A percentile compares a stretch with the other conserved stretches of the same genome.
These are phyloP conservation scores for Hyaloscypha variabilis DNA, from an alignment of 495 filamentous ascomycete genomes.

Conservation along the genomic window DNA sequence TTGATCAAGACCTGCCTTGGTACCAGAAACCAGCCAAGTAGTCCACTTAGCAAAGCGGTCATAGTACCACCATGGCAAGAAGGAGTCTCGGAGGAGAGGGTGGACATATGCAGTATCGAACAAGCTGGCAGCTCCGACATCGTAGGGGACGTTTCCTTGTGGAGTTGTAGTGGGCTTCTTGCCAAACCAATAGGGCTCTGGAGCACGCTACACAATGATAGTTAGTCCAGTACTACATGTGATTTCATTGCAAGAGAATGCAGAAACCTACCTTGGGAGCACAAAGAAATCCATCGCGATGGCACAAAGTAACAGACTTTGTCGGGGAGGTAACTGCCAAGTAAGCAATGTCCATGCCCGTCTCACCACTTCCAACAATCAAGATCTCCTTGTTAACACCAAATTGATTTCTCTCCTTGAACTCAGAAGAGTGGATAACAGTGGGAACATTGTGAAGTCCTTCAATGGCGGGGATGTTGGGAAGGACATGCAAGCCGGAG, in stretches of 20 bases:
- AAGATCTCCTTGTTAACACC: constrained; percentile 40
- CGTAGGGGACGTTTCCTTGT: constrained; percentile 40
- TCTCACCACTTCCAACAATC: constrained; percentile 48
- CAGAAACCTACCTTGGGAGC: constrained; percentile 37
- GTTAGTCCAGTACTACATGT: too few species aligned
- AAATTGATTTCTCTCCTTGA: constrained; percentile 43
- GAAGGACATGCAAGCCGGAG: constrained; percentile 43
- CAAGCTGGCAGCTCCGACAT: constrained; percentile 44
- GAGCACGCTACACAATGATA: constrained; percentile 4
- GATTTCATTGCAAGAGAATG: neutral
- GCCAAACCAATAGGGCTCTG: constrained; percentile 7
- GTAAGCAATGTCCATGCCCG: constrained; percentile 44
- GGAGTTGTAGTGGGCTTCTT: neutral
- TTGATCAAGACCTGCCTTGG: constrained; percentile 41
- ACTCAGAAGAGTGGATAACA: constrained; percentile 44
- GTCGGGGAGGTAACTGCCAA: constrained; percentile 42
- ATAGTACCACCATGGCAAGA: constrained; percentile 44
- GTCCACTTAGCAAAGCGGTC: constrained; percentile 41
- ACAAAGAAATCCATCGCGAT: constrained; percentile 44
- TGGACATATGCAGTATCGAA: constrained; percentile 54
- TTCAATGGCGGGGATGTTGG: constrained; percentile 40
- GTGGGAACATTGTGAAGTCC: constrained; percentile 42
- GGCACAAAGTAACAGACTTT: constrained; percentile 42
- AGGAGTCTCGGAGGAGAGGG: constrained; percentile 38
- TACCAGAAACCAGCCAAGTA: constrained; percentile 43